These are phyloP conservation scores for Pythium scleroteichum DNA, from an alignment of 352 stramenopile genomes.

Conservation along the genomic window DNA sequence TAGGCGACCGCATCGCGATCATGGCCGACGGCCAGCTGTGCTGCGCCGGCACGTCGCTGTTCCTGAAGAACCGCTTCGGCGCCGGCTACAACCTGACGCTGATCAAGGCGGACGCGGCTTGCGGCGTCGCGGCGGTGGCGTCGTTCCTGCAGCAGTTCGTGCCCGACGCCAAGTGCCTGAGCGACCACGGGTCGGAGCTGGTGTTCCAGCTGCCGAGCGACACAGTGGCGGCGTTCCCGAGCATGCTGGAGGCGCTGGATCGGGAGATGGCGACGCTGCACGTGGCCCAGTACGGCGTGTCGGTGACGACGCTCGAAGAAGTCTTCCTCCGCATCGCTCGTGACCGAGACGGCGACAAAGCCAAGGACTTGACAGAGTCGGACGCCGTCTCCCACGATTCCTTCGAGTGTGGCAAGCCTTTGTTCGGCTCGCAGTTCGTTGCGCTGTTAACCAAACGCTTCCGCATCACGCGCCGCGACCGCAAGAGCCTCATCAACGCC, in stretches of 20 bases:
- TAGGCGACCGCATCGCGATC: conserved; percentile 89
- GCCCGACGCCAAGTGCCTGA: conserved; percentile 74
- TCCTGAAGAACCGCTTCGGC: conserved; percentile 94
- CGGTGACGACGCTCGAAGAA: conserved; percentile 88
- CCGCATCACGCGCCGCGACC: conserved; percentile 52
- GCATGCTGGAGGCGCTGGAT: conserved; percentile 90
- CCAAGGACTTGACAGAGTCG: conserved; percentile 79
- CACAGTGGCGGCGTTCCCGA: conserved; percentile 84
- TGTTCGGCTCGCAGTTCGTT: conserved; percentile 47
- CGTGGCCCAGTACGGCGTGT: conserved; percentile 83
- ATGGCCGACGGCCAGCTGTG: conserved; percentile 91
- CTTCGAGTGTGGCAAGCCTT: conserved; percentile 33
- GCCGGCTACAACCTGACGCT: conserved; percentile 89
- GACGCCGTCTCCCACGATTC: conserved; percentile 69
- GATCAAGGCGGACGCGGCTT: conserved; percentile 41
- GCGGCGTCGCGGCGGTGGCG: conserved; percentile 35
- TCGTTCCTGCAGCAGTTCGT: conserved; percentile 61
- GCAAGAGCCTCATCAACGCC: conserved; percentile 73
- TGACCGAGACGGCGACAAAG: neutral
- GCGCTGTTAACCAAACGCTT: conserved; percentile 66
- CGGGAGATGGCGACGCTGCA: conserved; percentile 38
- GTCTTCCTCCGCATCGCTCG: conserved; percentile 90
- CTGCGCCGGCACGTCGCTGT: conserved; percentile 86
- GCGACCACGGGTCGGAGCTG: conserved; percentile 93
- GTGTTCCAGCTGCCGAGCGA: conserved; percentile 93